These are phyloP conservation scores for Dactylellina haptotyla DNA, from an alignment of 2,329 filamentous ascomycete genomes.

Conservation along the genomic window DNA sequence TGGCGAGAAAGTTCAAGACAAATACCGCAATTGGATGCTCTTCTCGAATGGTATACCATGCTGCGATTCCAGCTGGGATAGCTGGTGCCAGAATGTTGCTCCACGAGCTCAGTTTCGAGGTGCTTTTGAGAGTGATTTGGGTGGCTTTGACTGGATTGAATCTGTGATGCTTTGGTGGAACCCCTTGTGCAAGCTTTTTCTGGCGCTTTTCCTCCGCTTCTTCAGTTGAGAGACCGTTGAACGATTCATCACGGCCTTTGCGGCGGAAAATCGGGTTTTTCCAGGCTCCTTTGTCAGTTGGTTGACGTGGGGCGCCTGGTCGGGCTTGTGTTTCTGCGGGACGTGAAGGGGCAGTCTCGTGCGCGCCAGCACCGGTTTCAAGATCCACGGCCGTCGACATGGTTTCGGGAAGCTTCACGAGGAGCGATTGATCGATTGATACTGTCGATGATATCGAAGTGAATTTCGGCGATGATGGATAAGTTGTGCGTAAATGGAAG, in stretches of 20 bases:
- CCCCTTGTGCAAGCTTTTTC: conserved; percentile 13
- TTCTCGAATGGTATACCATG: conserved; percentile 35
- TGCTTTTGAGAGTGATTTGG: conserved; percentile 35
- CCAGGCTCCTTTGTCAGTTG: conserved; percentile 27
- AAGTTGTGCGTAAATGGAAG: neutral
- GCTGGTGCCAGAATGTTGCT: conserved; percentile 40
- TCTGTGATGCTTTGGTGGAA: conserved; percentile 24
- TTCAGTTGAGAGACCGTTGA: conserved; percentile 29
- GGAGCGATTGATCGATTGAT: neutral
- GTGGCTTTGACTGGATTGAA: conserved; percentile 39
- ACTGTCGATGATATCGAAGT: neutral
- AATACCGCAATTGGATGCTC: conserved; percentile 37
- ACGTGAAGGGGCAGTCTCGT: neutral
- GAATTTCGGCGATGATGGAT: neutral
- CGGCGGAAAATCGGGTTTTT: conserved; percentile 45
- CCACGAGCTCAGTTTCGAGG: conserved; percentile 42
- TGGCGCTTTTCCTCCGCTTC: conserved; percentile 29
- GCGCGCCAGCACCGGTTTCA: conserved; percentile 16
- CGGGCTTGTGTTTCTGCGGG: neutral
- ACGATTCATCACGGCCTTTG: conserved; percentile 22
- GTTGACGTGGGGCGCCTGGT: neutral
- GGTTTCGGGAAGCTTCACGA: neutral
- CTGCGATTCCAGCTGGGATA: conserved; percentile 41
- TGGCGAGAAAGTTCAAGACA: conserved; percentile 37
- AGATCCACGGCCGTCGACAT: conserved; percentile 40